Percentiles rank a stretch among this genome's conserved stretches.
These are phyloP conservation scores for Globisporangium lucens DNA, from an alignment of 352 stramenopile species.

Conservation along the genomic window DNA sequence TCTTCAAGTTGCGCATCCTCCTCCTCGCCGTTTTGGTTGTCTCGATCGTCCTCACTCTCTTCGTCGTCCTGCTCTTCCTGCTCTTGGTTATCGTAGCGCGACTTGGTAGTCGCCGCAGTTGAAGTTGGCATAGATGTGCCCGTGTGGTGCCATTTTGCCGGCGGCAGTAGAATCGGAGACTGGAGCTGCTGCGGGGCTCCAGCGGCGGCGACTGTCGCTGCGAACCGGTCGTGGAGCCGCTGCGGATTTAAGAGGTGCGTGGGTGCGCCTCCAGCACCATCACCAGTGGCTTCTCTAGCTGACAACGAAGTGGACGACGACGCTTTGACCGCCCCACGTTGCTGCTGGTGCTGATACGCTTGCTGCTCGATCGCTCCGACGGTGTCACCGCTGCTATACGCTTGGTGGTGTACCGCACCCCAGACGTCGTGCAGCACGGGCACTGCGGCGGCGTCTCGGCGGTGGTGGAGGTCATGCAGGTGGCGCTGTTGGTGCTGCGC, in stretches of 20 bases:
- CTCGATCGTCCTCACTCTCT: background rate
- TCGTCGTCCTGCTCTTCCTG: background rate
- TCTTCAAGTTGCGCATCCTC: background rate
- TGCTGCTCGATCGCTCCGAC: background rate
- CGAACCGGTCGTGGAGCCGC: conserved; percentile 1
- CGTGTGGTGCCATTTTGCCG: background rate
- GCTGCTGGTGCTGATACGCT: background rate
- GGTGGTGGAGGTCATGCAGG: background rate
- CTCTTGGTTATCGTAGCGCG: background rate
- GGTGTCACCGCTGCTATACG: background rate
- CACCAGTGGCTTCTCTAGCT: background rate
- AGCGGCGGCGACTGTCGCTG: background rate
- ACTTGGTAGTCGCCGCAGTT: conserved; percentile 3
- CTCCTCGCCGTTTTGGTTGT: background rate
- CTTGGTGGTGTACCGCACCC: background rate
- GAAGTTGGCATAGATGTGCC: background rate
- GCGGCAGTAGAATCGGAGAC: conserved; percentile 4
- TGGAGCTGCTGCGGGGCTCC: background rate
- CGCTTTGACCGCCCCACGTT: background rate
- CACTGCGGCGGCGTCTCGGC: background rate
- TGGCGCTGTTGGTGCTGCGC: background rate
- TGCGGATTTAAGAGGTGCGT: background rate
- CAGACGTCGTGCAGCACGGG: conserved; percentile 4
- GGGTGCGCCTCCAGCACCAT: background rate
- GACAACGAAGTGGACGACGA: background rate